phyloP scores from a whole-genome alignment of 1,284 basidiomycete species.

The Heliocybe sulcata region DNA sequence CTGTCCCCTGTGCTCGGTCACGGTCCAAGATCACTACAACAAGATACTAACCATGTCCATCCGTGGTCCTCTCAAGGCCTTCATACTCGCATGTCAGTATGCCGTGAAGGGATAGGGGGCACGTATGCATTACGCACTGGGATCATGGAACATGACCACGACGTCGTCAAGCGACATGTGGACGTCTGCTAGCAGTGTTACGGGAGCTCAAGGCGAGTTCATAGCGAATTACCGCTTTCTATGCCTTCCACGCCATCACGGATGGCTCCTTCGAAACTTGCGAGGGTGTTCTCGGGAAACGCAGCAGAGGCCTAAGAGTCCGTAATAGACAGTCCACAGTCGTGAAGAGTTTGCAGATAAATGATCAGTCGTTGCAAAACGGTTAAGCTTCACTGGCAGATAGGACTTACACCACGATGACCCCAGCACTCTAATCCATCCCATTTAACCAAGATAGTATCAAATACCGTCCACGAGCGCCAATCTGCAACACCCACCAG shows the following conservation, averaged over 20 bases:
- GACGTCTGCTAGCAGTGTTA: conserved; percentile 76
- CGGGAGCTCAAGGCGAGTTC: conserved; percentile 22
- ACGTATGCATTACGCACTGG: conserved; percentile 42
- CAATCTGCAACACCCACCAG: neutral
- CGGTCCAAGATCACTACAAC: neutral
- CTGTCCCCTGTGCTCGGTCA: conserved; percentile 24
- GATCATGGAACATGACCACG: conserved; percentile 96
- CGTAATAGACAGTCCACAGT: neutral
- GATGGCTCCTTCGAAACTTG: conserved; percentile 90
- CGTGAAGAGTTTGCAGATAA: neutral
- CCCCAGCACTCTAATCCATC: conserved; percentile 76
- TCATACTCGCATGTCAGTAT: conserved; percentile 9
- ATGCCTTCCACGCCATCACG: conserved; percentile 92
- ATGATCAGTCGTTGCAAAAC: neutral
- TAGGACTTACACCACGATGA: conserved; percentile 77
- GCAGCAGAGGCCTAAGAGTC: conserved; percentile 68
- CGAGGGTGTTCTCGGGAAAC: conserved; percentile 89
- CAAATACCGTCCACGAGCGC: neutral
- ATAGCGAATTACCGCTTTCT: conserved; percentile 74
- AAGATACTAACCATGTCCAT: conserved; percentile 45
- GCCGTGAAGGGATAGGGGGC: neutral
- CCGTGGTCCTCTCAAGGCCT: conserved; percentile 66
- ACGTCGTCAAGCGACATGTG: conserved; percentile 89
- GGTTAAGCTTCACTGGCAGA: neutral
- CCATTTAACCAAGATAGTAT: neutral